Evolutionary conservation across 2,329 filamentous ascomycete genomes (phyloP), one percentile per base, ranked within the genome.

Genomic region (Verticillium zaregamsianum): DNA sequence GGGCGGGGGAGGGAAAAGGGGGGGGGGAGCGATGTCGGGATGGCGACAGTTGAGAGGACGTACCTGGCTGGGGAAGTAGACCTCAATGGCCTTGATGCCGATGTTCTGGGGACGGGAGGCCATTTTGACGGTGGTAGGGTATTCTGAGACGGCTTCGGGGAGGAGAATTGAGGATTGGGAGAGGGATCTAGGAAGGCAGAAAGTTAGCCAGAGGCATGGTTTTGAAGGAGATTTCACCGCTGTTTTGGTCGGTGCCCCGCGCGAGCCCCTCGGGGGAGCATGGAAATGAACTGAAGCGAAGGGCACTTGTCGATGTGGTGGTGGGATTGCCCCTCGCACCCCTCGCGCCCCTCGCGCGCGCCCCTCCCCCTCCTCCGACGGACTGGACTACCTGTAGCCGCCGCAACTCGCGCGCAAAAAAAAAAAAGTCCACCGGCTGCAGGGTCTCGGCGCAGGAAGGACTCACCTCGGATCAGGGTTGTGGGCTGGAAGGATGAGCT

Each of bases 81-180:
- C 86, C 77, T 95, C 91, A 78, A 95, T 91, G 89, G 90, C 91
- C 83, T 95, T 94, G 76, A 95, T 93, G 85, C 91, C 91, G 78
- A 95, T 89, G 80, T 94, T 94, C 78, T 93, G 87, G 67, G 91
- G 90, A 79, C 90, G 89, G 69, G 88, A 76, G 74, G 90, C 85
- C 90, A 93, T 93, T 32, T 55, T 55, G 25, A 32, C 17, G 8
- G 31, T 55, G 28, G 23, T 32, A n/a, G 14, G 31, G 23, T 25
- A 25, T 55, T 31, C 14, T 55, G 54, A 8, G 54, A 55, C 8
- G 54, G 54, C 25, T 32, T 32, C 25, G 32, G n/a, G 32, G 8
- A 39, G 32, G 32, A 35, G 55, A 37, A n/a, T 12, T n/a, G 32
- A 57, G 20, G 55, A 23, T 35, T 57, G 20, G 32, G 32, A 57